Conservation (phyloP, 192 early-diverging fungal species). For the Entophlyctis helioformis region DNA sequence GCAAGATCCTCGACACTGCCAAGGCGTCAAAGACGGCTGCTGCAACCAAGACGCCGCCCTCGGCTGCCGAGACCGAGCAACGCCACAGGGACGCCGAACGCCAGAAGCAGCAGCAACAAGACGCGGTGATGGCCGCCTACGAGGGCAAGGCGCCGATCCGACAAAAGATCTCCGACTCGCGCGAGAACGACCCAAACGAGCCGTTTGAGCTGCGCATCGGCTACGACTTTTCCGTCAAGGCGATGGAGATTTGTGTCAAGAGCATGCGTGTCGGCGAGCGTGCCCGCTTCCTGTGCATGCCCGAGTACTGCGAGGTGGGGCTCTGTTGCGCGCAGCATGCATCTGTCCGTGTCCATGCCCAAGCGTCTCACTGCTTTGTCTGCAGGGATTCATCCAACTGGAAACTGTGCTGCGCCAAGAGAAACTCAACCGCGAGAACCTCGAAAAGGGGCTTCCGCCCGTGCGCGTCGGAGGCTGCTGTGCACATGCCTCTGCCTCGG, state of each 20-base stretch:
- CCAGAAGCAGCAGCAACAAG: constrained; percentile 14
- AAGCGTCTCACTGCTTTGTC: not conserved
- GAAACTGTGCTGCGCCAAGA: constrained; percentile 33
- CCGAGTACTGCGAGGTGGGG: constrained; percentile 26
- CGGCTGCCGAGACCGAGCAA: constrained; percentile 1
- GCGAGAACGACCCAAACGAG: constrained; percentile 11
- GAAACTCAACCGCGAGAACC: constrained; percentile 16
- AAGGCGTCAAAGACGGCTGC: constrained; percentile 7
- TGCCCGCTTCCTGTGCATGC: constrained; percentile 34
- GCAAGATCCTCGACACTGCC: too few relatives aligned
- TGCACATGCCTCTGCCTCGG: constrained; percentile 13
- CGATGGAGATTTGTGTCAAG: constrained; percentile 31
- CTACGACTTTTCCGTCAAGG: constrained; percentile 30
- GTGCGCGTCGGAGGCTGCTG: constrained; percentile 24
- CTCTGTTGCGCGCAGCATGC: not conserved
- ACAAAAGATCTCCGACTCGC: constrained; percentile 26
- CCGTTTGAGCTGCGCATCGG: constrained; percentile 43
- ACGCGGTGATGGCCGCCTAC: constrained; percentile 6
- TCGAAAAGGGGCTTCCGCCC: constrained; percentile 23
- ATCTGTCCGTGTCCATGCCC: not conserved
- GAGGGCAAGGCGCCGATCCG: constrained; percentile 6
- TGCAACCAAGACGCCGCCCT: constrained; percentile 7
- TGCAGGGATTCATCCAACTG: constrained; percentile 35
- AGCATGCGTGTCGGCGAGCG: constrained; percentile 32
- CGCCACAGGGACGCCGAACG: constrained; percentile 3